Evolutionary conservation across 345 rosid genomes (phyloP).

Genomic region (Syzygium oleosum): DNA sequence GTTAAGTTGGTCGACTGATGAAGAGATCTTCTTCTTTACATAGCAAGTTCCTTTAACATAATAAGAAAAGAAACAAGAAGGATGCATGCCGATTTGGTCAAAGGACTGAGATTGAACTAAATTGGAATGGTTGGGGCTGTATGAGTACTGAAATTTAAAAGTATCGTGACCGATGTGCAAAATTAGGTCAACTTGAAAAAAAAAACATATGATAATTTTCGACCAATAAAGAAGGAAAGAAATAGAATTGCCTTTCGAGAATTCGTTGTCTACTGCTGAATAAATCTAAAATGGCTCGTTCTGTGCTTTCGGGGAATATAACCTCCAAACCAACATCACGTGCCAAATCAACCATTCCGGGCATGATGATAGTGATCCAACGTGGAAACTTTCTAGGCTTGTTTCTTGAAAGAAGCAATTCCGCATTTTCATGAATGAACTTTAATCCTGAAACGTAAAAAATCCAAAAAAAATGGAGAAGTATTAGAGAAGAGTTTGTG

Average conservation of each 20-base stretch:
- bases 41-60: too few species aligned
- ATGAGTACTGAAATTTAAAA: not conserved
- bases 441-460: conserved; percentile 17
- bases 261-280: conserved; percentile 22
- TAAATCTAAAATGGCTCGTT: conserved; percentile 1
- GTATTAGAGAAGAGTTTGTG: too few species aligned
- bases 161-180: not conserved
- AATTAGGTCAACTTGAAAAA: not conserved
- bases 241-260: conserved; percentile 18
- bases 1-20: too few species aligned
- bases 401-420: conserved; percentile 15
- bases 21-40: too few species aligned
- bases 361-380: conserved; percentile 44
- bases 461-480: not conserved
- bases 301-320: conserved; percentile 5
- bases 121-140: not conserved
- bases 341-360: conserved; percentile 43
- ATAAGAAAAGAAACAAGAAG: too few species aligned
- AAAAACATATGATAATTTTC: not conserved
- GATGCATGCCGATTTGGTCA: not conserved
- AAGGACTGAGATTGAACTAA: not conserved
- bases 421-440: conserved; percentile 25
- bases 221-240: not conserved
- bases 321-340: conserved; percentile 23
- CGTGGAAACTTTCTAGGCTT: conserved; percentile 21